Conservation (phyloP, 2,329 filamentous ascomycete species). For the Thielaviopsis cerberus region DNA sequence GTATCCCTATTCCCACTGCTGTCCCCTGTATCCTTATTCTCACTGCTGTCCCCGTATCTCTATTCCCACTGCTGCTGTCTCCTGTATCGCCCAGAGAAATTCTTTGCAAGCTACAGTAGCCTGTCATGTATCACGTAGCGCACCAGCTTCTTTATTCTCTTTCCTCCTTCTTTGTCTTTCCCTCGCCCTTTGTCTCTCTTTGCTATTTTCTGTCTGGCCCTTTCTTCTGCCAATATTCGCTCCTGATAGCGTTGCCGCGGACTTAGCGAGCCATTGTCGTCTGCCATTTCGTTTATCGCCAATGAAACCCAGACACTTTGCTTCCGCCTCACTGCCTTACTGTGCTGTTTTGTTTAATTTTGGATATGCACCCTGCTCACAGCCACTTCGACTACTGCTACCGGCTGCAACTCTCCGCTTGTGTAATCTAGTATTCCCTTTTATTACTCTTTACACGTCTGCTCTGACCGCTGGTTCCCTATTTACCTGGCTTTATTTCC, state of each 20-base stretch:
- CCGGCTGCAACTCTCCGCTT: not conserved
- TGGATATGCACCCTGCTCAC: not conserved
- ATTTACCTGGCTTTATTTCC: not conserved
- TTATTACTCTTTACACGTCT: not conserved
- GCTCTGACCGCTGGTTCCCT: not conserved
- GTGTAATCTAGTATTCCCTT: not conserved
- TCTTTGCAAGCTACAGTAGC: not conserved
- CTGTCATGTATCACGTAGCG: not conserved
- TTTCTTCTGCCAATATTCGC: not conserved
- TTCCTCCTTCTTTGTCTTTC: not conserved
- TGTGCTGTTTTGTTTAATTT: not conserved
- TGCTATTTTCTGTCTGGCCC: no score
- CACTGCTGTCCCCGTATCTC: no score
- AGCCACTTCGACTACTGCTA: not conserved
- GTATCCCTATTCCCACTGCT: no score
- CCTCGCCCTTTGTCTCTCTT: not conserved
- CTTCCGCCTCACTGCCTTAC: not conserved
- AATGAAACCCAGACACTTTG: not conserved
- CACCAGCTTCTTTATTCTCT: not conserved
- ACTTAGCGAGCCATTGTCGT: not conserved
- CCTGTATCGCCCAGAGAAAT: no score
- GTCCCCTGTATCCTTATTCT: no score
- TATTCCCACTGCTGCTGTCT: no score
- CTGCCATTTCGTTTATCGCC: not conserved
- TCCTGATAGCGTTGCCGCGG: not conserved